Percentiles rank a stretch among this genome's conserved stretches.
These are phyloP conservation scores for Pseudocohnilembus persalinus DNA, from an alignment of 169 alveolate genomes.

Conservation along the genomic window DNA sequence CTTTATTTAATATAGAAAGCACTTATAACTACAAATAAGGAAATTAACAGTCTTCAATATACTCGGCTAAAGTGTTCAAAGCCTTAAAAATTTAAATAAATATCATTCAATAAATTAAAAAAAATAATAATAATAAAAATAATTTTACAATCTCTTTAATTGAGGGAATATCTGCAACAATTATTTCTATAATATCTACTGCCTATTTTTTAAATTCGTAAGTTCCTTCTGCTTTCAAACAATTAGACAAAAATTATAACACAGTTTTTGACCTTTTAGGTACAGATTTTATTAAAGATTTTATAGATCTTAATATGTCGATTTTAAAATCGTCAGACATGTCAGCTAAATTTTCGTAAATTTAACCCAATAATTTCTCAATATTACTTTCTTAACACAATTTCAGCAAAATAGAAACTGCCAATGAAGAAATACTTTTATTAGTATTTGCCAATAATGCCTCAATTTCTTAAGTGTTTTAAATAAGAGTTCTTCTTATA, in stretches of 20 bases:
- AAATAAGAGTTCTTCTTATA: conserved; percentile 33
- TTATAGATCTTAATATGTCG: conserved; percentile 41
- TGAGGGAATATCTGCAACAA: conserved; percentile 37
- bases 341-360: conserved; percentile 37
- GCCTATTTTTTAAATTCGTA: conserved; percentile 33
- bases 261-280: conserved; percentile 35
- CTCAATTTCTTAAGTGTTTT: conserved; percentile 17
- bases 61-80: conserved; percentile 30
- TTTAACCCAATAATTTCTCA: conserved; percentile 27
- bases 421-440: conserved; percentile 35
- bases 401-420: conserved; percentile 44
- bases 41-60: conserved; percentile 44
- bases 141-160: conserved; percentile 24
- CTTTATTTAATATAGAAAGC: conserved; percentile 32
- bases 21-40: conserved; percentile 22
- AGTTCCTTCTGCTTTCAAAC: conserved; percentile 33
- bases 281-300: conserved; percentile 20
- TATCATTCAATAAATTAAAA: no score
- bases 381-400: conserved; percentile 37
- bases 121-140: not conserved
- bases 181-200: conserved; percentile 36
- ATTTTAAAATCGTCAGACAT: conserved; percentile 51
- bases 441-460: not conserved
- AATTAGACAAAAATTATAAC: conserved; percentile 20
- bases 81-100: not conserved